Evolutionary conservation across 139 green algal species (phyloP).

Genomic region (Chlorella sp.): DNA sequence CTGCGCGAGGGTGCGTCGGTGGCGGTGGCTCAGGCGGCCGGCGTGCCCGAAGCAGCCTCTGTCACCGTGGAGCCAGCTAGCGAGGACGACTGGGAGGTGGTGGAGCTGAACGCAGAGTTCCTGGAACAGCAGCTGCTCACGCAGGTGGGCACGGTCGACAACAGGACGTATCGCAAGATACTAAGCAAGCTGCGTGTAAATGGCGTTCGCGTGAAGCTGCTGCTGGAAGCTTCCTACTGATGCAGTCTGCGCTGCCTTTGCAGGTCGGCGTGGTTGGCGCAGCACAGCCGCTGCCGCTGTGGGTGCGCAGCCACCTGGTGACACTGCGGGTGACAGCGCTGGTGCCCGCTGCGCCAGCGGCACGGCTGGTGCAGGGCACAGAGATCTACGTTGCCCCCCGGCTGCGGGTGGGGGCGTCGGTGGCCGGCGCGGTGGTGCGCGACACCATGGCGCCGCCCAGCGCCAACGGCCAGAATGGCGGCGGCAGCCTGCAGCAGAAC

Average conservation of each 20-base stretch:
- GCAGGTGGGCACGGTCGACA: conserved; percentile 61
- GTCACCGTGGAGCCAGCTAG: conserved; percentile 64
- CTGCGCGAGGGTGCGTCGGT: conserved; percentile 40
- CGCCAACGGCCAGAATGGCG: neutral
- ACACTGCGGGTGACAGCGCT: conserved; percentile 42
- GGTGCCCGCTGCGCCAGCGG: conserved; percentile 36
- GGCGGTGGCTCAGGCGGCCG: conserved; percentile 32
- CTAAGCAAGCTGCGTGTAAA: no score
- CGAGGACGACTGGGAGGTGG: conserved; percentile 85
- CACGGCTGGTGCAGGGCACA: conserved; percentile 55
- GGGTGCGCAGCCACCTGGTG: conserved; percentile 44
- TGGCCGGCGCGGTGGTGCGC: neutral
- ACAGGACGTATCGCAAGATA: no score
- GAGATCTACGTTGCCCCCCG: conserved; percentile 82
- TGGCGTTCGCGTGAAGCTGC: no score
- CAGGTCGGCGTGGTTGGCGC: conserved; percentile 71
- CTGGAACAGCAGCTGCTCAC: conserved; percentile 78
- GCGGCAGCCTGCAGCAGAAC: neutral
- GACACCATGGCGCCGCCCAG: conserved; percentile 7
- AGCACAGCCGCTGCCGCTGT: conserved; percentile 72
- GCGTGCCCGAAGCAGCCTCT: conserved; percentile 41
- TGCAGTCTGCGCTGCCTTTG: no score
- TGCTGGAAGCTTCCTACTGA: no score
- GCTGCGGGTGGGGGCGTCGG: conserved; percentile 28
- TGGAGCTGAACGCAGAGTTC: conserved; percentile 77